Conservation (phyloP, 2,329 filamentous ascomycete genomes). For the Lachnellula arida region DNA sequence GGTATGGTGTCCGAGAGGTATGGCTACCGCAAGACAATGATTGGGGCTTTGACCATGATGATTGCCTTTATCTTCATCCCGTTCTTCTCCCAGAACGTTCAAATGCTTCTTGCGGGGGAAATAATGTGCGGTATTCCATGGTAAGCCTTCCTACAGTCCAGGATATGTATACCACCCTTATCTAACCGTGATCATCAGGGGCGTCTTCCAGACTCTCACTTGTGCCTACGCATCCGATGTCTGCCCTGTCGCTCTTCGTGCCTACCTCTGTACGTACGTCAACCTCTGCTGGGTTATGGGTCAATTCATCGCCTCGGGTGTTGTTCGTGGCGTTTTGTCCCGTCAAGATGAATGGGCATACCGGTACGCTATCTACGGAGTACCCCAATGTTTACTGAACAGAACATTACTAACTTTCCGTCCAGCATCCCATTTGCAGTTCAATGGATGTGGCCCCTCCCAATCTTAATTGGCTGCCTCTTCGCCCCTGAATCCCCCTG, state of each 20-base stretch:
- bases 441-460: conserved; percentile 47
- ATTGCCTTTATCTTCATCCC: conserved; percentile 43
- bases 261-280: conserved; percentile 40
- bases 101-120: conserved; percentile 42
- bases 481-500: conserved; percentile 46
- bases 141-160: conserved; percentile 33
- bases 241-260: conserved; percentile 28
- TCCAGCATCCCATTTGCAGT: conserved; percentile 41
- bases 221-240: conserved; percentile 35
- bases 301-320: conserved; percentile 44
- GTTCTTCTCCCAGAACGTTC: conserved; percentile 43
- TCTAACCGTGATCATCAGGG: conserved; percentile 25
- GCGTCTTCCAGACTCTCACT: conserved; percentile 37
- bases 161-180: conserved; percentile 7
- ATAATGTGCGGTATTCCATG: conserved; percentile 46
- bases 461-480: conserved; percentile 40
- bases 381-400: neutral
- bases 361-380: conserved; percentile 28
- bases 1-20: conserved; percentile 44
- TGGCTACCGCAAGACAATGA: conserved; percentile 39
- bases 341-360: conserved; percentile 43
- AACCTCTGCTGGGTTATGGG: conserved; percentile 51
- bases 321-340: conserved; percentile 39
- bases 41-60: conserved; percentile 39
- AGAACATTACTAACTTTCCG: neutral